These are phyloP conservation scores for Ceratorhiza oryzae-sativae DNA, from an alignment of 1,284 basidiomycete species.

Conservation along the genomic window DNA sequence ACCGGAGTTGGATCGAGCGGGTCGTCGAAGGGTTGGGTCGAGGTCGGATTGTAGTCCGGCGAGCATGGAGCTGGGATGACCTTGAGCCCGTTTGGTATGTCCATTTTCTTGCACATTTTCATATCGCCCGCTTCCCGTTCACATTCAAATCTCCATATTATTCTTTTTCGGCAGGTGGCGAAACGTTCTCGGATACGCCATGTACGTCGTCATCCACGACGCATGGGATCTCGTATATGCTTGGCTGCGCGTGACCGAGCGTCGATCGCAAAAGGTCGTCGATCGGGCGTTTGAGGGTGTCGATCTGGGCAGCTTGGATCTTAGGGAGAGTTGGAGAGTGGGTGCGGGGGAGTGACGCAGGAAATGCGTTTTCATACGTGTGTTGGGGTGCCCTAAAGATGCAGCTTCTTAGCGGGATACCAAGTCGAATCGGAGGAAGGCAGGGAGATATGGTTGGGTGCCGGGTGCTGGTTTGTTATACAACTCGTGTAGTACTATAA, in stretches of 20 bases:
- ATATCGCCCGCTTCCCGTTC: not conserved
- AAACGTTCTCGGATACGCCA: constrained; percentile 31
- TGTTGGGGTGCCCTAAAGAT: too few species aligned
- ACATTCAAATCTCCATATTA: too few species aligned
- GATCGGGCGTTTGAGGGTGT: constrained; percentile 36
- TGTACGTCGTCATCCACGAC: constrained; percentile 36
- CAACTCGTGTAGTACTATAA: too few species aligned
- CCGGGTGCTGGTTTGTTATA: too few species aligned
- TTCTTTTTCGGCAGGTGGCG: constrained; percentile 13
- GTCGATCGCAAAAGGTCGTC: constrained; percentile 27
- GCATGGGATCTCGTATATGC: constrained; percentile 36
- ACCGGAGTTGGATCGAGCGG: constrained; percentile 12
- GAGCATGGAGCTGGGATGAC: constrained; percentile 31
- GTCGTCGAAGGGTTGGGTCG: constrained; percentile 11
- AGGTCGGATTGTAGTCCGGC: not conserved
- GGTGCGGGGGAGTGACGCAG: not conserved
- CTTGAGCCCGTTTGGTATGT: constrained; percentile 36
- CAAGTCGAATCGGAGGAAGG: too few species aligned
- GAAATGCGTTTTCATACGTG: not conserved
- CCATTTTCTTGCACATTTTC: not conserved
- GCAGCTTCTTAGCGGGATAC: too few species aligned
- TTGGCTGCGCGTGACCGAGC: constrained; percentile 32
- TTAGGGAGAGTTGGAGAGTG: constrained; percentile 35
- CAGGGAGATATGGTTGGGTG: too few species aligned
- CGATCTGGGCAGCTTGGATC: constrained; percentile 22